These are phyloP conservation scores for Chionographis japonica DNA, from an alignment of 106 monocot species.

Conservation along the genomic window DNA sequence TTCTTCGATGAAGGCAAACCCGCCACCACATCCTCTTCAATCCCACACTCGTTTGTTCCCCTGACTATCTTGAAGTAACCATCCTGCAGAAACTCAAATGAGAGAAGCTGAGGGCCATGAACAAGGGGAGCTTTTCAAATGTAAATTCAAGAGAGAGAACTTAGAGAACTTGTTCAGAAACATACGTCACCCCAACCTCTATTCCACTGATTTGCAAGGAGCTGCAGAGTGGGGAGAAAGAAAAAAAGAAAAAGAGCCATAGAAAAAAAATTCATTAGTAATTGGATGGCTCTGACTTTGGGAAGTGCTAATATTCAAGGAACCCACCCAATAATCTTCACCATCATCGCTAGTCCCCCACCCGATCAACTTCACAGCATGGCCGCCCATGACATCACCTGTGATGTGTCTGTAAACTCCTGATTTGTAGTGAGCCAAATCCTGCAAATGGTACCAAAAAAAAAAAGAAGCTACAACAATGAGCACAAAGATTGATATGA, in stretches of 20 bases:
- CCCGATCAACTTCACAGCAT: slow-evolving; percentile 96
- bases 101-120: background rate
- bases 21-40: slow-evolving; percentile 73
- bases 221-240: slow-evolving; percentile 39
- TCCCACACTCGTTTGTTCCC: slow-evolving; percentile 87
- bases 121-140: background rate
- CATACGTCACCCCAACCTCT: slow-evolving; percentile 97
- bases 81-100: slow-evolving; percentile 26
- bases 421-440: slow-evolving; percentile 95
- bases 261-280: background rate
- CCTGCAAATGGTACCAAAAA: slow-evolving; percentile 31
- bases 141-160: background rate
- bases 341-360: slow-evolving; percentile 96
- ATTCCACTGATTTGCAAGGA: slow-evolving; percentile 98
- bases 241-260: background rate
- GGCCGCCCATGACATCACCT: slow-evolving; percentile 74
- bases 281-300: background rate
- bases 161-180: background rate
- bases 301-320: background rate
- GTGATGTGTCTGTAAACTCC: slow-evolving; percentile 91
- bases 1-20: slow-evolving; percentile 83
- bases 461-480: background rate
- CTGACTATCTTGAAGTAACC: slow-evolving; percentile 64
- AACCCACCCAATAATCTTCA: slow-evolving; percentile 87
- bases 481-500: background rate